Evolutionary conservation across 2,329 filamentous ascomycete species (phyloP).

Genomic region (Didymella sp.): DNA sequence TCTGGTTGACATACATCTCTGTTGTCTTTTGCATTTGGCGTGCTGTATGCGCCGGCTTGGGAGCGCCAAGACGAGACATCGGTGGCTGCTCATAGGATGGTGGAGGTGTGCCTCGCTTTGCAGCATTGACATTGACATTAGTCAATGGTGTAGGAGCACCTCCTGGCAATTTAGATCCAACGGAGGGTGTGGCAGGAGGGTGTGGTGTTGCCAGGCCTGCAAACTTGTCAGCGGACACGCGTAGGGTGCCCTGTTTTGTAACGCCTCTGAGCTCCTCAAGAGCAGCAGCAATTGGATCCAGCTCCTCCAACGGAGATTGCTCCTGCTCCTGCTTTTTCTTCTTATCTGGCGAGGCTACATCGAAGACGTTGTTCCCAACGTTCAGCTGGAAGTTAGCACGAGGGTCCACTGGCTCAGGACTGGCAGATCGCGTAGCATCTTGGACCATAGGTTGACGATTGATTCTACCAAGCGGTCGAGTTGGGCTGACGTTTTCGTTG

Average conservation of each 20-base stretch:
- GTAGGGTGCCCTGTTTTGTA: conserved; percentile 76
- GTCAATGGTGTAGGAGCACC: conserved; percentile 56
- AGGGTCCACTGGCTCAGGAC: conserved; percentile 82
- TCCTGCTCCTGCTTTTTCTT: conserved; percentile 59
- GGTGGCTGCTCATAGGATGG: conserved; percentile 77
- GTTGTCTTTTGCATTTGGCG: conserved; percentile 96
- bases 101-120: conserved; percentile 77
- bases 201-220: conserved; percentile 89
- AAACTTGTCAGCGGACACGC: conserved; percentile 96
- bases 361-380: conserved; percentile 93
- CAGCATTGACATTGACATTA: conserved; percentile 59
- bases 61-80: conserved; percentile 81
- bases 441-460: conserved; percentile 40
- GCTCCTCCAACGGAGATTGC: conserved; percentile 62
- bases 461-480: conserved; percentile 47
- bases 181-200: conserved; percentile 51
- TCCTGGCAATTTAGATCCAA: conserved; percentile 49
- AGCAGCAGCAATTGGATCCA: conserved; percentile 89
- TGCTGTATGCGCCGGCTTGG: conserved; percentile 89
- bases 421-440: conserved; percentile 50
- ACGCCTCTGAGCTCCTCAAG: conserved; percentile 91
- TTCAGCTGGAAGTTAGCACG: conserved; percentile 92
- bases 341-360: conserved; percentile 79
- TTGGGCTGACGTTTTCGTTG: conserved; percentile 55
- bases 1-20: conserved; percentile 84